Evolutionary conservation across 768 basidiomycete genomes (phyloP), one percentile per base, ranked within the genome.

Genomic region (Phylloporus rhodoxanthus): DNA sequence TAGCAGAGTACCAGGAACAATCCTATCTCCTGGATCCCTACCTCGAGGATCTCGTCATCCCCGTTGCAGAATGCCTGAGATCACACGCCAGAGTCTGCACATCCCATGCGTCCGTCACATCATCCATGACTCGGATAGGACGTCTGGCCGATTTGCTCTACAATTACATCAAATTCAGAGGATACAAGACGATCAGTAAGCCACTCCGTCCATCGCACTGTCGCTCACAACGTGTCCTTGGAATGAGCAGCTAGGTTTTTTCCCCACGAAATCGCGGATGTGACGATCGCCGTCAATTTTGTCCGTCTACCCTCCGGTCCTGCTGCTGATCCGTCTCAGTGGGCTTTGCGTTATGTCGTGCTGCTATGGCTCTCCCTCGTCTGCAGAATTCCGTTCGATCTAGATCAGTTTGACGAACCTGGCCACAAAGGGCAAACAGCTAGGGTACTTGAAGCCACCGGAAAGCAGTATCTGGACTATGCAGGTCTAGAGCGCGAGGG

Each of bases 301-400:
- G 76, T 90, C 59, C 69, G 73, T 29, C 59, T 72, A 30, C 72
- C 71, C 17, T 68, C 73, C 32, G 75, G 72, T 23, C 71, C 76
- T 10, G 70, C 68, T 13, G 63, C 73, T 48, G 66, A 68, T 42
- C 55, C 64, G 1, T 59, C 65, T 8, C 78, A 82, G 33, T 98
- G 96, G 96, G 71, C 85, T 20, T 65, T 91, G 45, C 84, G 91
- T 52, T 92, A 94, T 61, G 75, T 87, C 26, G 72, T 90, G 21
- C 74, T 99, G 8, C 73, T 96, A 10, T 98, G 95, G 95, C 75
- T 98, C n/a, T 87, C 90, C 19, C 78, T 99, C 20, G 85, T 96
- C 42, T 87, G 88, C 71, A 91, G 89, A 72, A 84, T 97, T 15
- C 96, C 96, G 0, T 99, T 99, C 66, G 84, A 90, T 62, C 72